These are phyloP conservation scores for Suillus decipiens DNA, from an alignment of 768 basidiomycete genomes.

Conservation along the genomic window DNA sequence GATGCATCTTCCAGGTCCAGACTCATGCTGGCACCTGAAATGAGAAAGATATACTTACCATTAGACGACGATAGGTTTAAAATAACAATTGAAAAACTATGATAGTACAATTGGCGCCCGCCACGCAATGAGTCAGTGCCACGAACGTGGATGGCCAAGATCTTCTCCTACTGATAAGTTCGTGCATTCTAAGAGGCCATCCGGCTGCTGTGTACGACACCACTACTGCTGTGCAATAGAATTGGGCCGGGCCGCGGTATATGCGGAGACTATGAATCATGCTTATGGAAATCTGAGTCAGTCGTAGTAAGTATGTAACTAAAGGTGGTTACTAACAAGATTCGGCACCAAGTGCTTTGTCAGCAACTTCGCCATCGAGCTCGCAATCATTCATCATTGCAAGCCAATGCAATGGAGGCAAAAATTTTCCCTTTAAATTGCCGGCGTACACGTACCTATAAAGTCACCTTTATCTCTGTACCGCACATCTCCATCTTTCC, in stretches of 20 bases:
- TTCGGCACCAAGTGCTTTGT: not conserved
- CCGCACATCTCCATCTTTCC: not conserved
- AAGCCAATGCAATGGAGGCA: not conserved
- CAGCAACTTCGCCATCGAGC: constrained; percentile 2
- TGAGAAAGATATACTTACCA: not conserved
- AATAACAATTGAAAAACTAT: no score
- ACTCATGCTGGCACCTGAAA: no score
- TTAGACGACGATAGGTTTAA: no score
- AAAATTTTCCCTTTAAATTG: not conserved
- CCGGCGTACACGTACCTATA: not conserved
- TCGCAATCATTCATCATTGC: not conserved
- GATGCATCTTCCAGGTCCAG: no score
- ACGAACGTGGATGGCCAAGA: not conserved
- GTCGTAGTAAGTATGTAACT: no score
- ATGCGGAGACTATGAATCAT: not conserved
- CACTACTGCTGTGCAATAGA: not conserved
- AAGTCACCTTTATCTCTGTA: not conserved
- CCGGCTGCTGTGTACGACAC: no score
- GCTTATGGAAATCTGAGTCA: not conserved
- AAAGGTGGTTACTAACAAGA: not conserved
- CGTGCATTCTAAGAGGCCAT: not conserved
- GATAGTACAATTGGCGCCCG: not conserved
- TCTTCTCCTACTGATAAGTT: not conserved
- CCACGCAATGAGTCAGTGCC: not conserved
- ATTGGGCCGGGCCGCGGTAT: not conserved